These are phyloP conservation scores for Microdochium paspali DNA, from an alignment of 2,329 filamentous ascomycete genomes.

Conservation along the genomic window DNA sequence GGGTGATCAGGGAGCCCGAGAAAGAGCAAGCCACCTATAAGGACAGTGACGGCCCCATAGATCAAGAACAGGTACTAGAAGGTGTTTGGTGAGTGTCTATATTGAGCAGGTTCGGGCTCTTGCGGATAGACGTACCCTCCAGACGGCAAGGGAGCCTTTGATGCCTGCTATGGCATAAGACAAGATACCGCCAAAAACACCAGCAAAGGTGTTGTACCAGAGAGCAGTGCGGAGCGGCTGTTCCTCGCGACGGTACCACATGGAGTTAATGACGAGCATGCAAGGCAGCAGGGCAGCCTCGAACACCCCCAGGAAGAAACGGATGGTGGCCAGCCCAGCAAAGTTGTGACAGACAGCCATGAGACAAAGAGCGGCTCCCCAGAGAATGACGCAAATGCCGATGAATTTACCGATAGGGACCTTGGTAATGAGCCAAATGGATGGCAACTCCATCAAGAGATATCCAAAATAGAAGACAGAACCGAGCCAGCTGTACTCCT, in stretches of 20 bases:
- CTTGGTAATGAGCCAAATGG: constrained; percentile 39
- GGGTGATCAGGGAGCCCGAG: constrained; percentile 35
- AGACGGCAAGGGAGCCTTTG: constrained; percentile 6
- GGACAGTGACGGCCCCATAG: constrained; percentile 5
- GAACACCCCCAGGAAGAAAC: constrained; percentile 49
- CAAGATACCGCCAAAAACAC: constrained; percentile 44
- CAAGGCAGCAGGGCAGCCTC: constrained; percentile 39
- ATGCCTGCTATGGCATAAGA: constrained; percentile 50
- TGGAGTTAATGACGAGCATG: constrained; percentile 47
- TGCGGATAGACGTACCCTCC: not conserved
- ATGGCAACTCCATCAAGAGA: constrained; percentile 36
- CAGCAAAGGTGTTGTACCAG: constrained; percentile 50
- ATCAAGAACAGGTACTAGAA: constrained; percentile 5
- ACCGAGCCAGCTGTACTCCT: constrained; percentile 32
- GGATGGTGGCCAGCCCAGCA: constrained; percentile 34
- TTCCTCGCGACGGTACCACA: constrained; percentile 53
- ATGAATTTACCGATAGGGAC: constrained; percentile 52
- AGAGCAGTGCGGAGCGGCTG: constrained; percentile 46
- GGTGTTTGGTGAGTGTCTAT: not conserved
- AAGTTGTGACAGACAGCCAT: constrained; percentile 45
- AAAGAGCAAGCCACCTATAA: constrained; percentile 41
- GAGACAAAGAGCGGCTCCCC: constrained; percentile 38
- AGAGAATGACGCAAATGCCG: constrained; percentile 37
- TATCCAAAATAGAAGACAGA: constrained; percentile 42
- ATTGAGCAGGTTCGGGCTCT: too few species aligned